Percentiles rank a stretch among this genome's conserved stretches.
Conservation (phyloP, 1,139 yeast genomes). For the Geotrichum candidum region DNA sequence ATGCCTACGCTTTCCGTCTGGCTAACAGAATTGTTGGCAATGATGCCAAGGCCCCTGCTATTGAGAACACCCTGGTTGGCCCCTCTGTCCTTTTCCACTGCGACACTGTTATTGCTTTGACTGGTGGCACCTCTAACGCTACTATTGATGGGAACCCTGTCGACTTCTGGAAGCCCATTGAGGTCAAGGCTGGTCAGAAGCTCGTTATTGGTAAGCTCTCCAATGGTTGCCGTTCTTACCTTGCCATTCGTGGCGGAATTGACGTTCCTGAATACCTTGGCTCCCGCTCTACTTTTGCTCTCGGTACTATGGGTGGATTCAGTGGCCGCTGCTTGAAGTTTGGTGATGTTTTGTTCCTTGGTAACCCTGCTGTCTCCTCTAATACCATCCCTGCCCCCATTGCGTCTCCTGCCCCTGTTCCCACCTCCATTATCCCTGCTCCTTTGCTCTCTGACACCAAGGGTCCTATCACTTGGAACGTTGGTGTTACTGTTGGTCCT, state of each 20-base stretch:
- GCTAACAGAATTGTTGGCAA: constrained; percentile 92
- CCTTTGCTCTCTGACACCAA: constrained; percentile 28
- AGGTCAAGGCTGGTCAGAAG: constrained; percentile 65
- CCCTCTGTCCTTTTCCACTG: constrained; percentile 81
- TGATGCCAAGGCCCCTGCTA: constrained; percentile 71
- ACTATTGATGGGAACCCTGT: constrained; percentile 57
- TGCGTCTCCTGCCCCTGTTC: constrained; percentile 53
- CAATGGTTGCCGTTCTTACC: constrained; percentile 81
- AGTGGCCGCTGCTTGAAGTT: constrained; percentile 86
- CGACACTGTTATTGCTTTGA: constrained; percentile 67
- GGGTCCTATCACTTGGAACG: constrained; percentile 61
- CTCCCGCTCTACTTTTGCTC: constrained; percentile 92
- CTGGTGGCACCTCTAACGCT: constrained; percentile 76
- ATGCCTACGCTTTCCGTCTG: constrained; percentile 77
- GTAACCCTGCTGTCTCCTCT: constrained; percentile 64
- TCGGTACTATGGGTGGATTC: constrained; percentile 91
- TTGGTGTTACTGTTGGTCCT: constrained; percentile 94
- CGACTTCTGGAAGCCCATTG: constrained; percentile 65
- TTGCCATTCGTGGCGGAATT: constrained; percentile 87
- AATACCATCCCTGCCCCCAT: constrained; percentile 69
- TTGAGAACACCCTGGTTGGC: constrained; percentile 83
- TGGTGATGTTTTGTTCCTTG: constrained; percentile 86
- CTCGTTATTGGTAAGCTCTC: constrained; percentile 73
- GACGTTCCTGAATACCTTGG: constrained; percentile 93
- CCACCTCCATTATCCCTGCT: constrained; percentile 54